Percentiles rank a stretch among this genome's conserved stretches.
These are phyloP conservation scores for Priceomyces medius DNA, from an alignment of 805 yeast genomes.

Conservation along the genomic window DNA sequence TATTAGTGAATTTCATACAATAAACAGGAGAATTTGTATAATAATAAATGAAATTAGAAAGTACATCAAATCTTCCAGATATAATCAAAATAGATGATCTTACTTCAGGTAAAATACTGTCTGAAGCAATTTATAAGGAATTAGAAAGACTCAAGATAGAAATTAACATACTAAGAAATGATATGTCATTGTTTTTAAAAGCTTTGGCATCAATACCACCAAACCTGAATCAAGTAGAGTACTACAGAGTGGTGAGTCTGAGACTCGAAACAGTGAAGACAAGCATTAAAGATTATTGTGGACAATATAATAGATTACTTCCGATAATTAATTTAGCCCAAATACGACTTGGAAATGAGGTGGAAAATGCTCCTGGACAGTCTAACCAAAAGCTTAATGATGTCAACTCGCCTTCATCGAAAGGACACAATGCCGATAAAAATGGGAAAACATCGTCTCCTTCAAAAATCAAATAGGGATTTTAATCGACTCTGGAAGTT, in stretches of 20 bases:
- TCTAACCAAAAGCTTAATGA: not conserved
- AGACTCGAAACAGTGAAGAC: slow-evolving; percentile 36
- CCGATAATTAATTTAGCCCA: slow-evolving; percentile 54
- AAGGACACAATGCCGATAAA: not conserved
- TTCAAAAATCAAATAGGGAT: not conserved
- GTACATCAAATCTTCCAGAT: slow-evolving; percentile 26
- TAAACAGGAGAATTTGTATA: too few species aligned
- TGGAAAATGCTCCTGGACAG: slow-evolving; percentile 38
- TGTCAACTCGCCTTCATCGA: slow-evolving; percentile 2
- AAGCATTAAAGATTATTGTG: slow-evolving; percentile 43
- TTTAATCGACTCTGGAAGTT: too few species aligned
- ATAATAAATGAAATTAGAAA: not conserved
- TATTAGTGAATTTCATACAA: too few species aligned
- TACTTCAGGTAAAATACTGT: slow-evolving; percentile 41
- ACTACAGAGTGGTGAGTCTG: slow-evolving; percentile 35
- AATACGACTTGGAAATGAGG: slow-evolving; percentile 49
- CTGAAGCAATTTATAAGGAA: slow-evolving; percentile 43
- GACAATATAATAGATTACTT: slow-evolving; percentile 43
- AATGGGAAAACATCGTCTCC: slow-evolving; percentile 1
- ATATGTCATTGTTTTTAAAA: slow-evolving; percentile 37
- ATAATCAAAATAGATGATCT: slow-evolving; percentile 43
- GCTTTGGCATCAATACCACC: slow-evolving; percentile 35
- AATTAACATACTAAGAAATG: slow-evolving; percentile 40
- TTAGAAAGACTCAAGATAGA: slow-evolving; percentile 43
- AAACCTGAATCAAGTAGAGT: slow-evolving; percentile 35